Evolutionary conservation across 768 basidiomycete genomes (phyloP).

Genomic region (Lanmaoa rubissima): DNA sequence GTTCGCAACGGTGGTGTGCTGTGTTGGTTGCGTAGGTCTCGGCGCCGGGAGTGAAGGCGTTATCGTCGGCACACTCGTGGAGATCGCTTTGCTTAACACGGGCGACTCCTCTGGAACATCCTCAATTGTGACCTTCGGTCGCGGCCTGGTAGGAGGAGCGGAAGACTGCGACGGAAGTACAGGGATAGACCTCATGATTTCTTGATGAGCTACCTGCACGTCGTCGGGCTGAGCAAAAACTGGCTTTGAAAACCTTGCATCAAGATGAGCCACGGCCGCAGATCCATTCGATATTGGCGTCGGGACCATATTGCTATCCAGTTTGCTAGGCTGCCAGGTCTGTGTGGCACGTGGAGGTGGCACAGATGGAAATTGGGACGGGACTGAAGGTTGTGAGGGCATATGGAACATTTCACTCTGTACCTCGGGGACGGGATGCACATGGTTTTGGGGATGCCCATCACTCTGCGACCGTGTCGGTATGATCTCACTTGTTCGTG

Average conservation of each 20-base stretch:
- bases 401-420: conserved; percentile 28
- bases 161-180: conserved; percentile 11
- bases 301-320: background rate
- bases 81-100: conserved; percentile 9
- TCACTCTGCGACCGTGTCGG: conserved; percentile 17
- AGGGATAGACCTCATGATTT: conserved; percentile 7
- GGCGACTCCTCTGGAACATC: conserved; percentile 27
- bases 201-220: conserved; percentile 8
- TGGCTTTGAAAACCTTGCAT: conserved; percentile 3
- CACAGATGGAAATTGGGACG: background rate
- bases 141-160: conserved; percentile 6
- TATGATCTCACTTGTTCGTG: conserved; percentile 28
- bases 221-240: conserved; percentile 6
- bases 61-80: background rate
- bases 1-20: conserved; percentile 3
- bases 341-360: conserved; percentile 4
- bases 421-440: conserved; percentile 11
- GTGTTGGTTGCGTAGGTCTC: conserved; percentile 9
- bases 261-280: background rate
- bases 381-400: conserved; percentile 3
- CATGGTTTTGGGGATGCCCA: background rate
- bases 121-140: conserved; percentile 31
- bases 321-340: conserved; percentile 4
- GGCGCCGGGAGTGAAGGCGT: conserved; percentile 5
- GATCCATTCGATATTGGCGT: background rate